These are phyloP conservation scores for Periconia macrospinosa DNA, from an alignment of 2,329 filamentous ascomycete species.

Conservation along the genomic window DNA sequence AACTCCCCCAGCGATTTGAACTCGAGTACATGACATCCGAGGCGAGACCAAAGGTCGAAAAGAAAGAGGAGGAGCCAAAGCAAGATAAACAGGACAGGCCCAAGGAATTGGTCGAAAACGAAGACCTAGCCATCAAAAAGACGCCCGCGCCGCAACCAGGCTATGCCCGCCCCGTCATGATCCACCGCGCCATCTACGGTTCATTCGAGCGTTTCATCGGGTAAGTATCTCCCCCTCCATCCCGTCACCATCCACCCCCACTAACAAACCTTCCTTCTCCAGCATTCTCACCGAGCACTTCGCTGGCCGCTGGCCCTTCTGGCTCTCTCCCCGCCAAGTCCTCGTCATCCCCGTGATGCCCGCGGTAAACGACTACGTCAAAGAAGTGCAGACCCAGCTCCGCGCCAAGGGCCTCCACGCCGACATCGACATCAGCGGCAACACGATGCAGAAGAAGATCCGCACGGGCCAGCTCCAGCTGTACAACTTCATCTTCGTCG, in stretches of 20 bases:
- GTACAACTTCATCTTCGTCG: constrained; percentile 82
- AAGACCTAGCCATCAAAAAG: constrained; percentile 32
- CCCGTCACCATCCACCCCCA: not conserved
- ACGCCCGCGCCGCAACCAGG: constrained; percentile 43
- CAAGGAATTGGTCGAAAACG: constrained; percentile 19
- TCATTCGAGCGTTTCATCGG: constrained; percentile 71
- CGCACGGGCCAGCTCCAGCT: constrained; percentile 77
- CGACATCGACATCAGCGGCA: constrained; percentile 71
- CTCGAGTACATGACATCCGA: constrained; percentile 83
- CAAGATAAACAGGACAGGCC: constrained; percentile 33
- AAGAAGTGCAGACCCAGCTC: constrained; percentile 71
- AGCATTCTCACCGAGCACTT: constrained; percentile 80
- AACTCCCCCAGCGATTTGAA: constrained; percentile 82
- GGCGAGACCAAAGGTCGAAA: constrained; percentile 40
- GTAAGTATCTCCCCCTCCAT: constrained; percentile 18
- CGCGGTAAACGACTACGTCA: constrained; percentile 70
- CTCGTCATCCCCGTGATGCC: constrained; percentile 78
- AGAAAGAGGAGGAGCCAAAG: constrained; percentile 38
- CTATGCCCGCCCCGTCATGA: constrained; percentile 81
- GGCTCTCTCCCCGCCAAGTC: constrained; percentile 82
- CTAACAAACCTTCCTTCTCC: constrained; percentile 10
- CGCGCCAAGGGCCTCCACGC: constrained; percentile 69
- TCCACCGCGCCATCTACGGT: constrained; percentile 79
- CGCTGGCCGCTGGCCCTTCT: constrained; percentile 86
- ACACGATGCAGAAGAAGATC: constrained; percentile 90